Evolutionary conservation across 1,139 yeast species (phyloP).

Genomic region (Eremothecium sinecaudum): DNA sequence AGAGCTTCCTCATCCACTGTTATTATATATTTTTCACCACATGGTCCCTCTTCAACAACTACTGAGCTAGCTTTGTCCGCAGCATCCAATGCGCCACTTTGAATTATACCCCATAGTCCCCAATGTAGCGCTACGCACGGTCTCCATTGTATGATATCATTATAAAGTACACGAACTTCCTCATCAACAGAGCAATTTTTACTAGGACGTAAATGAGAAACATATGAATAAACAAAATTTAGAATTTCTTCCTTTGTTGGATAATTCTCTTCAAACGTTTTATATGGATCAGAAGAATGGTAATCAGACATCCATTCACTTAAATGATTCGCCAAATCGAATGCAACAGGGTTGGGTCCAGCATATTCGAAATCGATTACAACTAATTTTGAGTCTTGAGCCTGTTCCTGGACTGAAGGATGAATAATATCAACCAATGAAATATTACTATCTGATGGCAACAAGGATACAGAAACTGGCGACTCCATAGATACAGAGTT

Average conservation of each 20-base stretch:
- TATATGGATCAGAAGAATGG: slow-evolving; percentile 45
- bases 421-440: slow-evolving; percentile 31
- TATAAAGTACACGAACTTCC: slow-evolving; percentile 50
- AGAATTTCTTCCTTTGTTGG: slow-evolving; percentile 63
- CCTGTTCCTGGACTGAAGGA: slow-evolving; percentile 32
- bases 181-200: slow-evolving; percentile 35
- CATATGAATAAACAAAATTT: slow-evolving; percentile 65
- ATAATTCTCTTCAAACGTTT: slow-evolving; percentile 49
- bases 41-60: slow-evolving; percentile 33
- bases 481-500: slow-evolving; percentile 29
- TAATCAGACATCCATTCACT: slow-evolving; percentile 97
- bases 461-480: slow-evolving; percentile 16
- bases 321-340: slow-evolving; percentile 80
- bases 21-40: slow-evolving; percentile 38
- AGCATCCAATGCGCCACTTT: slow-evolving; percentile 40
- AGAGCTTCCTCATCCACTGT: slow-evolving; percentile 18
- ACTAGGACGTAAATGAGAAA: slow-evolving; percentile 31
- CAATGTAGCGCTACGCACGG: slow-evolving; percentile 71
- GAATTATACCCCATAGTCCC: slow-evolving; percentile 89
- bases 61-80: slow-evolving; percentile 18
- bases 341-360: slow-evolving; percentile 87
- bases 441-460: slow-evolving; percentile 29
- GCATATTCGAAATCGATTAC: slow-evolving; percentile 96
- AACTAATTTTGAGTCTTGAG: slow-evolving; percentile 66
- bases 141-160: slow-evolving; percentile 70